Evolutionary conservation across 2,329 filamentous ascomycete genomes (phyloP), one percentile per base, ranked within the genome.

Genomic region (Cytospora mali): DNA sequence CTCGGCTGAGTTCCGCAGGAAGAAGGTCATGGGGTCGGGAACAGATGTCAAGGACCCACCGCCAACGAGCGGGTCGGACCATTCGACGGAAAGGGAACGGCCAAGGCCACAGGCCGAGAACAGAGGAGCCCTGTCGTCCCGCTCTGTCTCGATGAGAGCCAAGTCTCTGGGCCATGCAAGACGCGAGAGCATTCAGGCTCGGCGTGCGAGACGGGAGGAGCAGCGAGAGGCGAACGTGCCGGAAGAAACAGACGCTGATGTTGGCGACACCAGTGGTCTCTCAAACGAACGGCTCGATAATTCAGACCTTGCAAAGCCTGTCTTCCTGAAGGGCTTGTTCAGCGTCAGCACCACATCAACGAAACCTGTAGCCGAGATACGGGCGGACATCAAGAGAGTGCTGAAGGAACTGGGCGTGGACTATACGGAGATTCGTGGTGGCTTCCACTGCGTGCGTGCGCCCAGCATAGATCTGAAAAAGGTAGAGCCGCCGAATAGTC

Each of bases 301-400:
- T 68, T 88, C 90, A 6, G 92, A 96, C 68, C 85, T 94, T 65
- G 88, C 94, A 58, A 97, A 97, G 74, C 95, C 95, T 0, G 95
- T 98, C 3, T 98, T 90, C 74, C 84, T 99, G 62, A 99, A 98
- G 76, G 95, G 95, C 5, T 82, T 99, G 21, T 98, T 99, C 78
- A 98, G 94, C 71, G 95, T 98, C 59, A 96, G 92, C 4, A 99
- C 95, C 0, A 99, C 95, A 7, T 97, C 93, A 62, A 95, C 89
- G 72, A 96, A 96, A 73, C 92, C 94, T 1, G 85, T 98, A 13
- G 81, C 88, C 1, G 87, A 92, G 64, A 99, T 99, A 66, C 88
- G 94, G 46, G 81, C 87, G 7, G 95, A 99, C 72, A 91, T 99
- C 69, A 96, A 96, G 72, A 85, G 94, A 55, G 95, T 98, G 3